Evolutionary conservation across 2,329 filamentous ascomycete species (phyloP).

Genomic region (Hypoxylon sp.): DNA sequence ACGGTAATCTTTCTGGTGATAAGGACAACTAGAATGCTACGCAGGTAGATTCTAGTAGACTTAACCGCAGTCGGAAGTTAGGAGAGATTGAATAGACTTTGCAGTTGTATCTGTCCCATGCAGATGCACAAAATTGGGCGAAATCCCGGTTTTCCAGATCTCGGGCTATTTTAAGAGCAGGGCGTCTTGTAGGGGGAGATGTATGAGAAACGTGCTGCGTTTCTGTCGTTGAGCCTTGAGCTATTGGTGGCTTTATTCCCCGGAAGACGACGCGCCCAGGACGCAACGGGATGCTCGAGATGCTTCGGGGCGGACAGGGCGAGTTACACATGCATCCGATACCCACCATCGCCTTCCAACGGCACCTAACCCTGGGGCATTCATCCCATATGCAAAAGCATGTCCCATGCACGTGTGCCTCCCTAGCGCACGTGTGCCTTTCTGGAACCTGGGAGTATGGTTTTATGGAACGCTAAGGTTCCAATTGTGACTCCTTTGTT

Average conservation of each 20-base stretch:
- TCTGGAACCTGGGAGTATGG: neutral
- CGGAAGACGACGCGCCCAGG: neutral
- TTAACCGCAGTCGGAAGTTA: constrained; percentile 10
- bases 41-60: neutral
- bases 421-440: neutral
- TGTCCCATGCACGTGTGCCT: neutral
- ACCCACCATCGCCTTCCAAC: neutral
- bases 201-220: too few species aligned
- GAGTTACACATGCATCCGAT: neutral
- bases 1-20: neutral
- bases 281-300: neutral
- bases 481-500: neutral
- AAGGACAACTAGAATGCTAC: constrained; percentile 5
- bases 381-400: neutral
- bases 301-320: neutral
- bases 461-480: neutral
- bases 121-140: constrained; percentile 6
- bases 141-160: neutral
- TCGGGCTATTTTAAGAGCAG: too few species aligned
- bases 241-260: neutral
- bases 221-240: neutral
- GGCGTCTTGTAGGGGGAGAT: too few species aligned
- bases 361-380: neutral
- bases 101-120: constrained; percentile 6
- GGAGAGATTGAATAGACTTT: constrained; percentile 16